Conservation (phyloP, 345 rosid genomes). For the Limnanthes douglasii region DNA sequence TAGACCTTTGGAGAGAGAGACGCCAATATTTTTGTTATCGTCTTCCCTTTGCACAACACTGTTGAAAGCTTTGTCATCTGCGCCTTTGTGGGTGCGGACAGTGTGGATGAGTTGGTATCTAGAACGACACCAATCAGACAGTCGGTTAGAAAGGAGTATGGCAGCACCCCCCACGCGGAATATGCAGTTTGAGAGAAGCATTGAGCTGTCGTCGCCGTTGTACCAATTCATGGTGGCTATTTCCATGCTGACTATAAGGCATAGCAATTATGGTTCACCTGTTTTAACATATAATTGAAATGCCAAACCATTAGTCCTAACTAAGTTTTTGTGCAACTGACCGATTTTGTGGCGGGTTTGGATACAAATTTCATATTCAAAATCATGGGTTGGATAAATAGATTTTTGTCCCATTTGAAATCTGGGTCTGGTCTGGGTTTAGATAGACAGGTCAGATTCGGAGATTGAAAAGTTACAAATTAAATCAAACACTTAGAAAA, state of each 20-base stretch:
- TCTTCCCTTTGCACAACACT: slow-evolving; percentile 85
- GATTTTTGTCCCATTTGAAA: no score
- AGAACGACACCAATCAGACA: slow-evolving; percentile 32
- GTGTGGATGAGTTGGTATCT: slow-evolving; percentile 73
- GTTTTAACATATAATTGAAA: no score
- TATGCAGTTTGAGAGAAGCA: slow-evolving; percentile 84
- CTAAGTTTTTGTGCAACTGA: no score
- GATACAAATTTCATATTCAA: no score
- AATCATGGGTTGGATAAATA: no score
- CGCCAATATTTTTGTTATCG: slow-evolving; percentile 60
- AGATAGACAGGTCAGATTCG: no score
- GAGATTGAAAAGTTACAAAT: no score
- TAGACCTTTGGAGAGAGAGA: slow-evolving; percentile 73
- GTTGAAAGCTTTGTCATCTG: slow-evolving; percentile 65
- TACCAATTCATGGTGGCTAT: slow-evolving; percentile 91
- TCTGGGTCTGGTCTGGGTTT: no score
- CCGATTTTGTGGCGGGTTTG: no score
- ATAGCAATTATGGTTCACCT: slow-evolving; percentile 35
- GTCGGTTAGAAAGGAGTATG: slow-evolving; percentile 45
- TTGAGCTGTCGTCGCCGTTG: slow-evolving; percentile 72
- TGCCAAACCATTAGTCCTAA: no score
- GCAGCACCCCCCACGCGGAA: slow-evolving; percentile 86
- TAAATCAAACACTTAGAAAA: no score
- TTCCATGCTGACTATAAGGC: slow-evolving; percentile 92
- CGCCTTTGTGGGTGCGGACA: slow-evolving; percentile 73